Base-by-base conservation (phyloP, 2,329 filamentous ascomycete species). In the Fusarium nelsonii region DNA sequence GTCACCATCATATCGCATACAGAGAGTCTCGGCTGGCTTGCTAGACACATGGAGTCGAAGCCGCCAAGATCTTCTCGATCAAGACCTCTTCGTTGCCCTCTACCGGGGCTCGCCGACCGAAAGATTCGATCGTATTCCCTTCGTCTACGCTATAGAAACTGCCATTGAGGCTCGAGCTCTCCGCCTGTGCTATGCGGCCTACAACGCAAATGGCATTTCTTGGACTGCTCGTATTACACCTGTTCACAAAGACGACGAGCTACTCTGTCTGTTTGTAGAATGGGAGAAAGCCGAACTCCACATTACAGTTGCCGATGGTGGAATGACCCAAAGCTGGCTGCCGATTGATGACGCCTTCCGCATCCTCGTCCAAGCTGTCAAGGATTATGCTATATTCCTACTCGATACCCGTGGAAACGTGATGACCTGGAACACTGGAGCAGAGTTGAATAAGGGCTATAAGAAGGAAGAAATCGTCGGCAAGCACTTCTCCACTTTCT, bases 351-450 rank as follows among this genome's bases (percentile, higher is more conserved):
- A 59, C 4, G 52, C 52, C 4, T 59, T 59, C 7, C 20, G 56
- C 3, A 58, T 59, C 26, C 56, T 59, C 2, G 40, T 59, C 3
- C 56, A 59, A 8, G 56, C 56, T 4, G 56, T 59, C 3, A 59
- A 59, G 15, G 56, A 59, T 15, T 59, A 59, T 23, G 56, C 56
- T 4, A 59, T 59, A 20, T 59, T 59, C 28, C 34, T 59, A 2
- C 34, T 59, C 8, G 56, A 59, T 34, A 58, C 56, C 0, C 40
- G 51, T 3, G 56, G 56, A 3, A 59, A 59, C 2, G 28, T 59
- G 3, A 58, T 59, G 56, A 59, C 56, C 0, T 59, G 56, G 56
- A 59, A 59, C 8, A 8, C 14, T 16, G 56, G 56, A 23, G 56
- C 56, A 12, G 56, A 59, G 20, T 14, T 59, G 4, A 59, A 48